These are phyloP conservation scores for Tephrocybe sp. DNA, from an alignment of 768 basidiomycete genomes.

Conservation along the genomic window DNA sequence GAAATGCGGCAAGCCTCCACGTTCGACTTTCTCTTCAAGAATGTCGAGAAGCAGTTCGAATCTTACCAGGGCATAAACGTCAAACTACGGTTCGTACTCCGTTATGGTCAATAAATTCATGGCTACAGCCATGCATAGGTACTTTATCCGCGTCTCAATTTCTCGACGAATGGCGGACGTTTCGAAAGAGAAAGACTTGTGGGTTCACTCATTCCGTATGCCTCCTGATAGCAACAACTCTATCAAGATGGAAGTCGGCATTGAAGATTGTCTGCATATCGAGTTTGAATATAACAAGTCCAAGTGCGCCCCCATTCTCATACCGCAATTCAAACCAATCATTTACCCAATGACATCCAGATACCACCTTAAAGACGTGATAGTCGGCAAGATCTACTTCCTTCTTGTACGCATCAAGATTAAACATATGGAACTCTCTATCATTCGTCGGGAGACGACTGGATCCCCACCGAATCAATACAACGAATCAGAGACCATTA, in stretches of 20 bases:
- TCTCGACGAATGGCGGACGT: conserved; percentile 93
- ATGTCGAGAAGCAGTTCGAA: conserved; percentile 99
- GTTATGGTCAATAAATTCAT: neutral
- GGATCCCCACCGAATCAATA: conserved; percentile 98
- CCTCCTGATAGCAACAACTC: conserved; percentile 97
- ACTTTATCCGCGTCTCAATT: conserved; percentile 88
- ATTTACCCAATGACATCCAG: conserved; percentile 37
- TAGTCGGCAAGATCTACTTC: conserved; percentile 99
- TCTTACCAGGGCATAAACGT: conserved; percentile 98
- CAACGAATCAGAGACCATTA: conserved; percentile 98
- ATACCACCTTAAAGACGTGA: conserved; percentile 98
- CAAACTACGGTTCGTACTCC: conserved; percentile 76
- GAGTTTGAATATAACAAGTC: conserved; percentile 99
- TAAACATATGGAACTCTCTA: conserved; percentile 99
- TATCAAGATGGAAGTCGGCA: conserved; percentile 99
- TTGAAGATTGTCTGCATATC: conserved; percentile 98
- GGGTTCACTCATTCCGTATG: conserved; percentile 99
- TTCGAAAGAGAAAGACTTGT: conserved; percentile 87
- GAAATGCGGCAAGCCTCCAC: conserved; percentile 97
- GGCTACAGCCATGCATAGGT: conserved; percentile 51
- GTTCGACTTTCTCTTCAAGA: conserved; percentile 97
- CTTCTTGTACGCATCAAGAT: conserved; percentile 98
- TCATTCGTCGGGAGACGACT: conserved; percentile 96
- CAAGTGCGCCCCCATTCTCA: conserved; percentile 57
- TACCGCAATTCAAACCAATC: too few species aligned